Conservation (phyloP, 2,329 filamentous ascomycete species). For the Myrmaecium sp. region DNA sequence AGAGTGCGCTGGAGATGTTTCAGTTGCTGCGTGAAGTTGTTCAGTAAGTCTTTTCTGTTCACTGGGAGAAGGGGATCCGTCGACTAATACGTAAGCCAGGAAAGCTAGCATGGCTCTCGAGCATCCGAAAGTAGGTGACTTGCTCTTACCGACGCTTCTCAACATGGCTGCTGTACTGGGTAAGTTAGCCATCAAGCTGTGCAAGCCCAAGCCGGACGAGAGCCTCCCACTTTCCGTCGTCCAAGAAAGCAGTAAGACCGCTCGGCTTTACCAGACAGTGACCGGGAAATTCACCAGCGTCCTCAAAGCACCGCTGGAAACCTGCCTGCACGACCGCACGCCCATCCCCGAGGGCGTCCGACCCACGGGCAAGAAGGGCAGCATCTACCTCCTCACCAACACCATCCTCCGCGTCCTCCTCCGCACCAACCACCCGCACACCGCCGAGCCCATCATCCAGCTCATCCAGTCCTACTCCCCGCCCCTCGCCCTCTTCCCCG, state of each 20-base stretch:
- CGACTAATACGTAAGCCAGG: conserved; percentile 25
- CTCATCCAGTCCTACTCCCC: conserved; percentile 76
- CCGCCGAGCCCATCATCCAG: conserved; percentile 75
- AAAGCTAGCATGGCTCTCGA: conserved; percentile 70
- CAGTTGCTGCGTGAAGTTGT: conserved; percentile 56
- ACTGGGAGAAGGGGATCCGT: neutral
- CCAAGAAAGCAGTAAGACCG: too few relatives aligned
- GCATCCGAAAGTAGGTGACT: conserved; percentile 60
- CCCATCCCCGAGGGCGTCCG: conserved; percentile 38
- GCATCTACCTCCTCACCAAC: conserved; percentile 85
- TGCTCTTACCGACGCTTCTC: conserved; percentile 72
- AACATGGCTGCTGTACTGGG: conserved; percentile 66
- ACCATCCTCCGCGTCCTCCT: conserved; percentile 41
- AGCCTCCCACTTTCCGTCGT: conserved; percentile 33
- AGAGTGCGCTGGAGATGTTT: conserved; percentile 60
- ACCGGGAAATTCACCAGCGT: conserved; percentile 80
- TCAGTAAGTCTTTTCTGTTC: conserved; percentile 39
- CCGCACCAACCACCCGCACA: conserved; percentile 44
- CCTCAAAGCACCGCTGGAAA: conserved; percentile 79
- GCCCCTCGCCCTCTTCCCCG: conserved; percentile 65
- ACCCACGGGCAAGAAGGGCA: conserved; percentile 70
- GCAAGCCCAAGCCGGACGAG: conserved; percentile 34
- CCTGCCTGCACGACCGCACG: conserved; percentile 67
- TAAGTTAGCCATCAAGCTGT: conserved; percentile 67
- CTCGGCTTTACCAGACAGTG: conserved; percentile 58